These are phyloP conservation scores for Talaromyces liani DNA, from an alignment of 495 filamentous ascomycete genomes.

Conservation along the genomic window DNA sequence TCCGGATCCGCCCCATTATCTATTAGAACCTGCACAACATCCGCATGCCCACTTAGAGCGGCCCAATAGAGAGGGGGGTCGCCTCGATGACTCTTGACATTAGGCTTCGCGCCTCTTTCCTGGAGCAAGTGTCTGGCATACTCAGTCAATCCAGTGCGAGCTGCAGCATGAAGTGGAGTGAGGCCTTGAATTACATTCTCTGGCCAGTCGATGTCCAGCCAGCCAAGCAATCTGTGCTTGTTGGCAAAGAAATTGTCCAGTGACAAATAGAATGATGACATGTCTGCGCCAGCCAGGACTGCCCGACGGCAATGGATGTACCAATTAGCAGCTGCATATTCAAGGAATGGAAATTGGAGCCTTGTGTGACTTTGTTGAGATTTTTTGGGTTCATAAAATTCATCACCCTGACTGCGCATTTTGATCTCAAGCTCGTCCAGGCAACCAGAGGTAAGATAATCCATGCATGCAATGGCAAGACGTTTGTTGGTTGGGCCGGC, in stretches of 20 bases:
- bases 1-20: conserved; percentile 18
- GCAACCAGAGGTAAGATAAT: conserved; percentile 15
- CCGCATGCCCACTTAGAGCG: conserved; percentile 16
- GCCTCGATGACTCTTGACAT: conserved; percentile 6
- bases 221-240: conserved; percentile 8
- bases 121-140: conserved; percentile 13
- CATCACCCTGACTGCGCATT: background rate
- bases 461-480: conserved; percentile 13
- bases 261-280: conserved; percentile 9
- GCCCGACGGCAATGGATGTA: conserved; percentile 13
- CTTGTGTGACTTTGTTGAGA: background rate
- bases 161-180: conserved; percentile 15
- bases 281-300: conserved; percentile 2
- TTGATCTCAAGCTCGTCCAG: conserved; percentile 11
- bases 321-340: conserved; percentile 18
- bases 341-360: conserved; percentile 16
- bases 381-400: conserved; percentile 2
- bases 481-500: conserved; percentile 11
- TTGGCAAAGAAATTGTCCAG: conserved; percentile 11
- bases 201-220: conserved; percentile 15
- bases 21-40: conserved; percentile 16
- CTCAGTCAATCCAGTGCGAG: conserved; percentile 11
- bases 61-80: conserved; percentile 22
- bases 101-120: conserved; percentile 8
- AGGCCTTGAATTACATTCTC: conserved; percentile 5